phyloP scores from a whole-genome alignment of 148 eudicot species.

The Spergularia bocconei region DNA sequence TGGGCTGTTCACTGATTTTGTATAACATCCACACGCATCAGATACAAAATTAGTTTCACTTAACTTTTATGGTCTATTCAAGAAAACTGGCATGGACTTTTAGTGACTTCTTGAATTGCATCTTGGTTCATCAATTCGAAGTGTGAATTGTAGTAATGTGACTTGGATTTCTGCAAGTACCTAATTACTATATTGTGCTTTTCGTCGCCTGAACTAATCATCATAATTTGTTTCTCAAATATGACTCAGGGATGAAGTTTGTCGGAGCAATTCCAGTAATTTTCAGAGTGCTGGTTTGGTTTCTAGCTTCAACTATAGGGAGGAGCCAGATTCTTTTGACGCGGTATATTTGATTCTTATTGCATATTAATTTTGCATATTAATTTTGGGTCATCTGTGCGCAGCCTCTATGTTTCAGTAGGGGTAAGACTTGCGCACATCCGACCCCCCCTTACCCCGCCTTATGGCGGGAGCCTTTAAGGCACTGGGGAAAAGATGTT shows the following conservation, averaged over 20 bases:
- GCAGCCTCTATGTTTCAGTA: too few relatives aligned
- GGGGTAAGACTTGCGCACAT: too few relatives aligned
- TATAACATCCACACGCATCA: neutral
- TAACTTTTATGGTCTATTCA: neutral
- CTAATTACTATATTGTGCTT: neutral
- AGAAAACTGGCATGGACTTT: neutral
- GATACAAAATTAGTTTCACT: neutral
- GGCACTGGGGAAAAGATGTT: too few relatives aligned
- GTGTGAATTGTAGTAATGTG: neutral
- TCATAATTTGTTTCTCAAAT: neutral
- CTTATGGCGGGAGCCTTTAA: too few relatives aligned
- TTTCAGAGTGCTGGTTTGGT: conserved; percentile 32
- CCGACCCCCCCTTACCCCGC: too few relatives aligned
- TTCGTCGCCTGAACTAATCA: neutral
- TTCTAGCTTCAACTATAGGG: conserved; percentile 33
- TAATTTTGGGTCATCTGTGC: too few relatives aligned
- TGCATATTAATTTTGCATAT: neutral
- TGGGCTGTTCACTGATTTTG: too few relatives aligned
- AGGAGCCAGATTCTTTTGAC: conserved; percentile 72
- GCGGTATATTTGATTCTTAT: conserved; percentile 46
- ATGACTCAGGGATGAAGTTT: conserved; percentile 39
- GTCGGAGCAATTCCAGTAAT: conserved; percentile 30
- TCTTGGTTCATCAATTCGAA: neutral
- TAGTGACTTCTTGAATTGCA: neutral
- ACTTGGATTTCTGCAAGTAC: neutral